A percentile compares a stretch with the other conserved stretches of the same genome.
Evolutionary conservation across 257 asterid genomes (phyloP).

Genomic region (Capsicum baccatum): DNA sequence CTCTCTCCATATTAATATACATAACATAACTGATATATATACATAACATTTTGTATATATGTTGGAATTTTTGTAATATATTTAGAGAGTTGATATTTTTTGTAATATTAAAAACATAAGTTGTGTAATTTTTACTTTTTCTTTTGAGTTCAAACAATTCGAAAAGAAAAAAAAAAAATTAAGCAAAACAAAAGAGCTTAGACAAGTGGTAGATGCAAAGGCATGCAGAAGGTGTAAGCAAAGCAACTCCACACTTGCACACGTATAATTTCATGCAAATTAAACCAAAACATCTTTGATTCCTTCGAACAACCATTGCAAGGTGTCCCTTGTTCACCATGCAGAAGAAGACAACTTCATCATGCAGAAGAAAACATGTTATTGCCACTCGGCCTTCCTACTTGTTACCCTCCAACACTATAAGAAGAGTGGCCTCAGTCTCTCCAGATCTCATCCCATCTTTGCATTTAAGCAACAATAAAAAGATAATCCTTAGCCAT

Average conservation of each 20-base stretch:
- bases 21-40: too few relatives aligned
- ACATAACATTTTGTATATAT: too few relatives aligned
- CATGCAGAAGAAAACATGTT: slow-evolving; percentile 57
- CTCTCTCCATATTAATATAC: too few relatives aligned
- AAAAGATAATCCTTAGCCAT: neutral
- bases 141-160: neutral
- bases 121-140: neutral
- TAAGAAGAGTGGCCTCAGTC: slow-evolving; percentile 12
- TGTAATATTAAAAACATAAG: too few relatives aligned
- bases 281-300: slow-evolving; percentile 24
- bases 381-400: slow-evolving; percentile 30
- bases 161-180: neutral
- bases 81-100: too few relatives aligned
- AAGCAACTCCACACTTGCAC: slow-evolving; percentile 37
- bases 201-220: slow-evolving; percentile 26
- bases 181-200: neutral
- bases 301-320: slow-evolving; percentile 28
- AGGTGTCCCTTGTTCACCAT: slow-evolving; percentile 52
- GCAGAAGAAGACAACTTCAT: slow-evolving; percentile 40
- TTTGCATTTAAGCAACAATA: neutral
- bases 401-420: neutral
- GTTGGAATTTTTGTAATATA: too few relatives aligned
- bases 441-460: slow-evolving; percentile 18
- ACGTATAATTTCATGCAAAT: slow-evolving; percentile 39
- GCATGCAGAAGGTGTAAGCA: slow-evolving; percentile 36